Base-by-base conservation (phyloP, 2,329 filamentous ascomycete species). In the Fusarium algeriense region DNA sequence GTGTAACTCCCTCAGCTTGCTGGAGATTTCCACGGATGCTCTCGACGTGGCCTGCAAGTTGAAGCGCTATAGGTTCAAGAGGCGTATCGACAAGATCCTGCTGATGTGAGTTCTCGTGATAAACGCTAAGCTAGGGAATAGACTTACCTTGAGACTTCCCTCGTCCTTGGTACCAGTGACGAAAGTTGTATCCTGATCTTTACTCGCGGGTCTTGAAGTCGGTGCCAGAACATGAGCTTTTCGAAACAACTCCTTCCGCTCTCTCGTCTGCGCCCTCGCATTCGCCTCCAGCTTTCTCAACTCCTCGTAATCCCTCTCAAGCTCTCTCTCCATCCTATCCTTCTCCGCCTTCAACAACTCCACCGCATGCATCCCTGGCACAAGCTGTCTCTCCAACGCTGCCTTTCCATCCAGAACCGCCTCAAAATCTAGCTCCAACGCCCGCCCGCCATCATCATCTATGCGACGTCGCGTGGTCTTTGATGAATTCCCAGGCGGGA, bases 401-500 rank as follows among this genome's bases (percentile, higher is more conserved):
- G 84, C 81, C 67, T 88, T 88, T n/a, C 86, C 86, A 73, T 90
- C 87, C 12, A 91, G 81, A 17, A 90, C 86, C 73, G 85, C 87
- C 76, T 93, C 91, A 69, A 90, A 90, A 74, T 92, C 86, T 49
- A 93, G 87, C 75, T 91, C 89, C 32, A 85, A 82, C 46, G 86
- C 87, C 53, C 88, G 84, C 19, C 84, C 82, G 11, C 81, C 84
- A 26, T 82, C 78, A 28, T 75, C 78, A 20, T 75, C 76, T 34
- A 73, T 64, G 17, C 64, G 52, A 5, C 64, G 45, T 23, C 57
- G 30, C 61, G 69, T 50, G 63, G 60, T 20, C 77, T 67, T 8
- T 61, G 74, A 67, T 52, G 77, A 73, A 2, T 80, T 77, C 5
- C 86, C 83, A 0, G 88, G 89, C 2, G 91, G 91, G 76, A 93